A percentile compares a stretch with the other conserved stretches of the same genome.
Conservation (phyloP, 306 rosid species). For the Dalbergia oliveri region DNA sequence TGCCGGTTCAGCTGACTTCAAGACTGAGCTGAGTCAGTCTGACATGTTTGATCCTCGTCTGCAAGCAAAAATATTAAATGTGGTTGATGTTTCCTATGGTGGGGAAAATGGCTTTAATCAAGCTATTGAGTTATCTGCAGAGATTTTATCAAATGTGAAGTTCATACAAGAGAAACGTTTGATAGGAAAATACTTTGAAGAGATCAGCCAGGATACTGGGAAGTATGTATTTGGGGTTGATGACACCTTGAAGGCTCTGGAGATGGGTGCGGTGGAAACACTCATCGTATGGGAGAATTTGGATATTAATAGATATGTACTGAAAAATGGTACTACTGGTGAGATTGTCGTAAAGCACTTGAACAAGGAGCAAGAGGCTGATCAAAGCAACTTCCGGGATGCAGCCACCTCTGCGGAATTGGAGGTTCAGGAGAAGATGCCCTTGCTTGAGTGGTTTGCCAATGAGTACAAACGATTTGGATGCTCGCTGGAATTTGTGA, state of each 20-base stretch:
- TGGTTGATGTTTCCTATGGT: slow-evolving; percentile 90
- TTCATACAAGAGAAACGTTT: slow-evolving; percentile 86
- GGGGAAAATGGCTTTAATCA: slow-evolving; percentile 94
- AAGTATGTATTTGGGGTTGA: slow-evolving; percentile 90
- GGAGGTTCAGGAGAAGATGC: slow-evolving; percentile 82
- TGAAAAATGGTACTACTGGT: slow-evolving; percentile 64
- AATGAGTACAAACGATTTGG: slow-evolving; percentile 81
- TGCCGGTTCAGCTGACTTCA: slow-evolving; percentile 96
- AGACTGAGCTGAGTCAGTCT: slow-evolving; percentile 91
- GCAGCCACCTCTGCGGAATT: slow-evolving; percentile 54
- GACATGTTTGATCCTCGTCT: slow-evolving; percentile 94
- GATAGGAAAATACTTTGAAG: slow-evolving; percentile 89
- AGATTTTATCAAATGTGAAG: slow-evolving; percentile 83
- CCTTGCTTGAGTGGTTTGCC: slow-evolving; percentile 94
- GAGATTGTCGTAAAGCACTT: slow-evolving; percentile 74
- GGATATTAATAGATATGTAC: slow-evolving; percentile 73
- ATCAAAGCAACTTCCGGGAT: slow-evolving; percentile 75
- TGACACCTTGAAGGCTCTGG: slow-evolving; percentile 85
- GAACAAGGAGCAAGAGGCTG: slow-evolving; percentile 75
- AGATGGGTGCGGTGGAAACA: slow-evolving; percentile 91
- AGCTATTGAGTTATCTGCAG: slow-evolving; percentile 85
- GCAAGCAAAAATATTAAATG: slow-evolving; percentile 85
- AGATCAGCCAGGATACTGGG: slow-evolving; percentile 94
- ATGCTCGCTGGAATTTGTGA: slow-evolving; percentile 83
- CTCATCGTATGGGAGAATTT: slow-evolving; percentile 90